Evolutionary conservation across 176 grass and related monocot genomes (phyloP), one percentile per base, ranked within the genome.

Genomic region (Thalia dealbata): DNA sequence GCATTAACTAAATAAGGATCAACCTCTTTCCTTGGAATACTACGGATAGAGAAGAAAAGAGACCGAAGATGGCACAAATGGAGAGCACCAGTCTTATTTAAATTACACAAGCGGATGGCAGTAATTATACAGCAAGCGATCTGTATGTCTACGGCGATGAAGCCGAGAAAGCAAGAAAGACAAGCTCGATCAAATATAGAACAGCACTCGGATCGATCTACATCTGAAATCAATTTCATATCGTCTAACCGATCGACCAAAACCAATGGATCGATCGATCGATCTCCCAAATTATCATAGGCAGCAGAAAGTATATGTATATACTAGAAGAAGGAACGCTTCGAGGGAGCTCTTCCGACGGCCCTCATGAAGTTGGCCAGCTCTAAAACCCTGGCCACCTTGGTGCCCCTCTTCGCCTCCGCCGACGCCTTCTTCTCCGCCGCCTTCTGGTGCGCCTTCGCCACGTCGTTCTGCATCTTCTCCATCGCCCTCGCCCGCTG

Each of bases 341-440:
- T 96, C 11, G 89, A 81, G 23, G 92, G 92, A 66, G 91, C 86
- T 75, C 92, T 81, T 13, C 92, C 92, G 0, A 96, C 89, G 2
- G 92, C 92, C 59, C 86, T 86, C 92, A 96, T 90, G 80, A 96
- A 96, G 77, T 86, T 88, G 3, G 89, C 80, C 69, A 96, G 76
- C 52, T 96, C 89, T 3, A 96, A 80, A 29, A 90, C 87, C 80
- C 89, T 96, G 42, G 92, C 89, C 18, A 92, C 79, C 82, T 96
- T 96, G 5, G 91, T 88, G 0, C 92, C 92, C 12, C 80, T 76
- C 73, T 96, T 92, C 23, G 92, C 86, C 86, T 96, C 92, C 50
- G 92, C 89, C 26, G 92, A 92, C 61, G 92, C 92, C 77, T 86
- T 81, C 92, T 91, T 96, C 69, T 96, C 92, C 86, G 91, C 89